Evolutionary conservation across 2,329 filamentous ascomycete genomes (phyloP), one percentile per base, ranked within the genome.

Genomic region (Dactylellina cionopaga): DNA sequence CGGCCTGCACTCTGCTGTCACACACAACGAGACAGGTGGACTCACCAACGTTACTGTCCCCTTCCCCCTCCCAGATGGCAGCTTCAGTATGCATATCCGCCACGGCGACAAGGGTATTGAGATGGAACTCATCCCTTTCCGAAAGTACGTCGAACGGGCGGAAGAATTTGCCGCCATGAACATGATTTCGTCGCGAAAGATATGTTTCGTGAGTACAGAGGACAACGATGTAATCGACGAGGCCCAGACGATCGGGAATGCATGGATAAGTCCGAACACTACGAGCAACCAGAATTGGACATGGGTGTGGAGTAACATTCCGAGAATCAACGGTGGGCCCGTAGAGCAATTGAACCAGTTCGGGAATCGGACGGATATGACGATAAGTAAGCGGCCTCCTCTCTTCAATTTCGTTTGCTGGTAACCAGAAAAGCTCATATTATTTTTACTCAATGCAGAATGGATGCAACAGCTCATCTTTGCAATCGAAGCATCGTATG

Each of bases 291-390:
- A 52, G 39, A 64, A 74, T 22, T 77, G 75, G 74, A 74, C 74
- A 2, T 76, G 75, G 74, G 55, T 75, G 22, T 76, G 74, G 74
- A 75, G 60, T 1, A 46, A 75, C 46, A 77, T 76, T 52, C 75
- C 75, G 7, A 65, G 75, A 3, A 64, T 75, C 17, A 76, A 76
- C 43, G 71, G 55, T 19, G 69, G 76, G 1, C 74, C 71, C 2
- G 71, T 75, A 41, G 74, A 70, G 19, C 76, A 76, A 22, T 46
- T 76, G 22, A 51, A 64, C n/a, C 49, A 46, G n/a, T 76, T 77
- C 47, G 76, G 76, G 11, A 76, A 76, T 43, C 58, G 75, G 27
- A 76, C 76, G n/a, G 76, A 77, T 31, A 74, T 77, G 71, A 77
- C 75, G 19, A 75, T 77, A 31, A 71, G 66, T 71, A 64, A 25